phyloP scores from a whole-genome alignment of 495 filamentous ascomycete species.

The Corynascus novoguineensis region DNA sequence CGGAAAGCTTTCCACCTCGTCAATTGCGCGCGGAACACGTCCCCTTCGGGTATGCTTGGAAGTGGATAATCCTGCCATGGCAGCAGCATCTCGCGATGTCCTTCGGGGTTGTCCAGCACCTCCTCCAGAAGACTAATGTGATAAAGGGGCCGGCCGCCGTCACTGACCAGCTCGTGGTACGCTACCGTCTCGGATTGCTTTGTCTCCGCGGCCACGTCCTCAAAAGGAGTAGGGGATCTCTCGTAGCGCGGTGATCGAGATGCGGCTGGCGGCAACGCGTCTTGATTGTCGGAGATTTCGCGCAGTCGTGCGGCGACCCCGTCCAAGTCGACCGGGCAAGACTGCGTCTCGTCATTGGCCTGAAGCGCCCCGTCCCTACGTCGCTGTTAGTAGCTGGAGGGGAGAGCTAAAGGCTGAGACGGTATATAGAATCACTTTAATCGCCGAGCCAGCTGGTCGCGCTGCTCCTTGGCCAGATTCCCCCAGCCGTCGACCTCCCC shows the following conservation, averaged over 20 bases:
- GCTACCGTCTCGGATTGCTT: not conserved
- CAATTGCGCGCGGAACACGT: slow-evolving; percentile 12
- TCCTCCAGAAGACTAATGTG: slow-evolving; percentile 6
- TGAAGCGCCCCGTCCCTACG: slow-evolving; percentile 1
- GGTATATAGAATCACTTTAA: slow-evolving; percentile 1
- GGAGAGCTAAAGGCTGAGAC: not conserved
- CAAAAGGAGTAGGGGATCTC: not conserved
- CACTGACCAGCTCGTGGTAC: not conserved
- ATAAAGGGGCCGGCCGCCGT: slow-evolving; percentile 3
- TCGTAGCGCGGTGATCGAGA: not conserved
- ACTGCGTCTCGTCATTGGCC: not conserved
- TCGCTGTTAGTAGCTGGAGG: not conserved
- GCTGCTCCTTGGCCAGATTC: slow-evolving; percentile 6
- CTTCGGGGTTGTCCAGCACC: not conserved
- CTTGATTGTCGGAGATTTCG: not conserved
- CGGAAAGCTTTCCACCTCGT: slow-evolving; percentile 16
- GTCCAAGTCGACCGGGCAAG: slow-evolving; percentile 4
- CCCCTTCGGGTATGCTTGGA: not conserved
- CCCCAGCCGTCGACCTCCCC: not conserved
- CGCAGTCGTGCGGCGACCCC: slow-evolving; percentile 3
- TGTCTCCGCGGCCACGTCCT: not conserved
- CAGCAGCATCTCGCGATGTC: slow-evolving; percentile 3
- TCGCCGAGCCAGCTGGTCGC: slow-evolving; percentile 6
- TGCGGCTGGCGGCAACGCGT: not conserved
- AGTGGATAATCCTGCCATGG: slow-evolving; percentile 5